Evolutionary conservation across 2,329 filamentous ascomycete species (phyloP), one percentile per base, ranked within the genome.

Genomic region (Seiridium unicorne): DNA sequence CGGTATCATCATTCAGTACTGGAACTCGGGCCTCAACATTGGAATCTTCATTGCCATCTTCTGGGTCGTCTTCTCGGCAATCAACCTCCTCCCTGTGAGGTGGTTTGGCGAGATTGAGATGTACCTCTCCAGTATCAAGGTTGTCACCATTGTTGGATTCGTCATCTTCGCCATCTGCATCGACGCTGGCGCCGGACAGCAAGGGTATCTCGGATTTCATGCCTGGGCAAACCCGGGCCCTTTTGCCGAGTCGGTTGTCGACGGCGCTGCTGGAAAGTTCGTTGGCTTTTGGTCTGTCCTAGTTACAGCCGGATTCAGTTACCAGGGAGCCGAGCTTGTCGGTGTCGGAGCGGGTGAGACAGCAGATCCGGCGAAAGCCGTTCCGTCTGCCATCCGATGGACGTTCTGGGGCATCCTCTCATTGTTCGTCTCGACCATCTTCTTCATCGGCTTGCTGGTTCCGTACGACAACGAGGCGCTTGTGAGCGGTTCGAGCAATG

Each of bases 261-360:
- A 71, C 0, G 85, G 83, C 35, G 68, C 79, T 31, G 77, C 79
- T 2, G 87, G 85, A 49, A 85, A 85, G 71, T 89, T 90, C 62
- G 82, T 89, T 56, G 87, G 85, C 9, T 90, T 90, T 77, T 90
- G 87, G 86, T 81, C 85, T 38, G 86, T 88, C 13, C 76, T 91
- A 46, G 84, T 90, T 64, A 86, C 86, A 57, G 88, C 88, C 31
- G 85, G 84, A n/a, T 89, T 91, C 72, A 84, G 84, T 26, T 91
- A 85, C 74, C 87, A 89, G 72, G 90, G 90, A 47, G 86, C 89
- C 2, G 91, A 93, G 75, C 82, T 92, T 13, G 89, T 92, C 7
- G 90, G 87, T 63, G 86, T 94, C 53, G 89, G 88, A n/a, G 90
- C 90, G 4, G 90, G 89, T 62, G 91, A 94, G 76, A 89, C 89